phyloP scores from a whole-genome alignment of 2,329 filamentous ascomycete genomes.

The Neopestalotiopsis sp. region DNA sequence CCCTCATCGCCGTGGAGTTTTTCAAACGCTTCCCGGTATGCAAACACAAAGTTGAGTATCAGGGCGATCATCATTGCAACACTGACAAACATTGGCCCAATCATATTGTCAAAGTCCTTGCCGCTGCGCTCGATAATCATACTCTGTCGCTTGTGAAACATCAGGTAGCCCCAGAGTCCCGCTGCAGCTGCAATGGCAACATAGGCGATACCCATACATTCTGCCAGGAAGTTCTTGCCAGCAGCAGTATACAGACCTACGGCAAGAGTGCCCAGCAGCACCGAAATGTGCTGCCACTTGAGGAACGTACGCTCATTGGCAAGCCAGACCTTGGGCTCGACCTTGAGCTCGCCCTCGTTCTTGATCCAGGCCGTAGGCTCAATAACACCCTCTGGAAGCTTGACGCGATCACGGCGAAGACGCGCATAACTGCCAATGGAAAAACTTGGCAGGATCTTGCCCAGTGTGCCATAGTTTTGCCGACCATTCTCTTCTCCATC shows the following conservation, averaged over 20 bases:
- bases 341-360: constrained; percentile 87
- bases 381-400: constrained; percentile 84
- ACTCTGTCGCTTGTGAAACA: constrained; percentile 75
- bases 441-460: constrained; percentile 80
- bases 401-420: constrained; percentile 55
- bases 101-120: constrained; percentile 89
- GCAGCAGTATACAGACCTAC: constrained; percentile 90
- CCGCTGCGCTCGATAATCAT: constrained; percentile 88
- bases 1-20: constrained; percentile 9
- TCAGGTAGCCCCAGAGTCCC: constrained; percentile 84
- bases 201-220: constrained; percentile 82
- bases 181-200: constrained; percentile 83
- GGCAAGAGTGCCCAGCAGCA: constrained; percentile 84
- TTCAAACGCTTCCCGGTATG: constrained; percentile 42
- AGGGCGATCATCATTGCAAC: constrained; percentile 79
- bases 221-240: constrained; percentile 76
- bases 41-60: constrained; percentile 87
- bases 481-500: constrained; percentile 35
- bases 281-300: constrained; percentile 96
- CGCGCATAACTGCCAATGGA: constrained; percentile 79
- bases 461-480: constrained; percentile 49
- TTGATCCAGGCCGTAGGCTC: constrained; percentile 91
- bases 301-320: constrained; percentile 98
- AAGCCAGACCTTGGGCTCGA: constrained; percentile 98
- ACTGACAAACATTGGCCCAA: constrained; percentile 85